phyloP scores from a whole-genome alignment of 1,284 basidiomycete species.

The Ganoderma multipileum region DNA sequence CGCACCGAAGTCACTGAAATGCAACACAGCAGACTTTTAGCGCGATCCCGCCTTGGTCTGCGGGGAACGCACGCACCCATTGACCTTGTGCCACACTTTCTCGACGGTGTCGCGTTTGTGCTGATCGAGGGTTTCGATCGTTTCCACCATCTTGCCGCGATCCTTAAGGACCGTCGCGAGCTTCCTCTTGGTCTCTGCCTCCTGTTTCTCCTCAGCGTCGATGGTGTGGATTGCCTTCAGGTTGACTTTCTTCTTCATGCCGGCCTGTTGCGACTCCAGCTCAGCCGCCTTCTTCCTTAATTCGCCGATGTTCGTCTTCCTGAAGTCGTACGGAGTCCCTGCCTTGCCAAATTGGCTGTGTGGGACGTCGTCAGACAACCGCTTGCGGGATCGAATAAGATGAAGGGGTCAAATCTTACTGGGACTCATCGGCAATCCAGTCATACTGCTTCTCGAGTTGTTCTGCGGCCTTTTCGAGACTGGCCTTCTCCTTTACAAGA shows the following conservation, averaged over 20 bases:
- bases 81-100: constrained; percentile 97
- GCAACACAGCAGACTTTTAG: neutral
- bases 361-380: neutral
- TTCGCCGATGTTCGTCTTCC: constrained; percentile 69
- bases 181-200: constrained; percentile 88
- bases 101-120: constrained; percentile 94
- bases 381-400: constrained; percentile 22
- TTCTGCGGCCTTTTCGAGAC: constrained; percentile 51
- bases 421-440: constrained; percentile 90
- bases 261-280: constrained; percentile 83
- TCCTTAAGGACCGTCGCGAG: constrained; percentile 91
- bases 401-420: constrained; percentile 55
- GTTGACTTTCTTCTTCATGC: constrained; percentile 95
- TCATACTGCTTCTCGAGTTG: constrained; percentile 83
- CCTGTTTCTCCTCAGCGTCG: constrained; percentile 97
- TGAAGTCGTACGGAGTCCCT: constrained; percentile 88
- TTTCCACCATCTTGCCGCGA: constrained; percentile 95
- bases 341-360: constrained; percentile 81
- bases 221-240: constrained; percentile 97
- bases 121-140: constrained; percentile 91
- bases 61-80: constrained; percentile 62
- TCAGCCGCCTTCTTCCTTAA: constrained; percentile 76
- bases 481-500: constrained; percentile 60
- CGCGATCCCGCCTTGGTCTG: too few relatives aligned
- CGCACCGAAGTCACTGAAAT: constrained; percentile 87